phyloP scores from a whole-genome alignment of 148 eudicot species.

The Diospyros lotus region DNA sequence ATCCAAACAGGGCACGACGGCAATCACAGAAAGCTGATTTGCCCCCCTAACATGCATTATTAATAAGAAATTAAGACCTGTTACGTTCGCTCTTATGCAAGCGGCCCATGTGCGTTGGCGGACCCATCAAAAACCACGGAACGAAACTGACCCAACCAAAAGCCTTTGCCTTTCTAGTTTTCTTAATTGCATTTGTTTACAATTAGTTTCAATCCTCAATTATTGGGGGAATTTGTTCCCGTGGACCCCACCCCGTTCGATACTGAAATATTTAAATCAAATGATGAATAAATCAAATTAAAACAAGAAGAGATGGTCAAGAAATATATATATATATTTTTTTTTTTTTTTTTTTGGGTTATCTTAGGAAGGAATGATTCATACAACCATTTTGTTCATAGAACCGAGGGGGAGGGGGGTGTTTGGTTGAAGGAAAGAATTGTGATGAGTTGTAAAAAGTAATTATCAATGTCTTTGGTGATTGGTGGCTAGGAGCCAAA shows the following conservation, averaged over 20 bases:
- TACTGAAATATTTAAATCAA: too few relatives aligned
- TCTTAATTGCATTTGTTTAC: too few relatives aligned
- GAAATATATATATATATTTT: too few relatives aligned
- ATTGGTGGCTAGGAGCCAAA: conserved; percentile 43
- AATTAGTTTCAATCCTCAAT: conserved; percentile 37
- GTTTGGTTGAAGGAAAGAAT: too few relatives aligned
- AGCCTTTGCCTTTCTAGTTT: conserved; percentile 22
- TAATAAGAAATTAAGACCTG: neutral
- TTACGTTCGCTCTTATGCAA: conserved; percentile 27
- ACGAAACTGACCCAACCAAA: conserved; percentile 32
- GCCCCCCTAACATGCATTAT: conserved; percentile 14
- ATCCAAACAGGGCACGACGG: conserved; percentile 16
- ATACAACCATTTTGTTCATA: too few relatives aligned
- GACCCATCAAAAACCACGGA: conserved; percentile 33
- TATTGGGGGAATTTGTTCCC: conserved; percentile 29
- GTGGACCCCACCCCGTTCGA: conserved; percentile 9
- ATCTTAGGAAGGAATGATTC: too few relatives aligned
- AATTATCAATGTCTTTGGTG: neutral
- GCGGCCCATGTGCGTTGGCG: conserved; percentile 55
- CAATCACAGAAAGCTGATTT: conserved; percentile 24
- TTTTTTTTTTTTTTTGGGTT: too few relatives aligned
- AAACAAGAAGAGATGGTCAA: too few relatives aligned
- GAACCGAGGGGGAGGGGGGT: too few relatives aligned
- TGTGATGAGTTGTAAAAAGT: conserved; percentile 32
- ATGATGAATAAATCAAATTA: too few relatives aligned